phyloP scores from a whole-genome alignment of 768 basidiomycete species.

The Boletus patriciae region DNA sequence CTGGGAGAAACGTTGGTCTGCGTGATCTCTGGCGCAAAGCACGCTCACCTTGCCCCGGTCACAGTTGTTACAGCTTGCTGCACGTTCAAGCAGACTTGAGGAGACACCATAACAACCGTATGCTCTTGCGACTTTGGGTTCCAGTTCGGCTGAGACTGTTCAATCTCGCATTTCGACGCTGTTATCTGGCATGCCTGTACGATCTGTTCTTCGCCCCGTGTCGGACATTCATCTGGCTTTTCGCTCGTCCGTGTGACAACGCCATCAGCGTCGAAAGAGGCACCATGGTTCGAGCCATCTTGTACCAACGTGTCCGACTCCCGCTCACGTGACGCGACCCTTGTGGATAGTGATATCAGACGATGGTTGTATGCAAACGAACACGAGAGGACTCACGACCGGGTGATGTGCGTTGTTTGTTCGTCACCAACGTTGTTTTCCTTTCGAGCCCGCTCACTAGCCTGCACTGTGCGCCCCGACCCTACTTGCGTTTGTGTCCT shows the following conservation, averaged over 20 bases:
- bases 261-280: background rate
- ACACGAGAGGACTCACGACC: slow-evolving; percentile 1
- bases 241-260: background rate
- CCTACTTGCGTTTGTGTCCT: background rate
- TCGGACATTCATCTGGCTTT: background rate
- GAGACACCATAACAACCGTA: background rate
- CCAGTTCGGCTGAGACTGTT: background rate
- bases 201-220: background rate
- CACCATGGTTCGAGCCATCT: background rate
- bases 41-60: background rate
- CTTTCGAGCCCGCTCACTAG: background rate
- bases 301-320: background rate
- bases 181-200: background rate
- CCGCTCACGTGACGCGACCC: background rate
- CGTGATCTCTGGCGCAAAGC: background rate
- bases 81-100: background rate
- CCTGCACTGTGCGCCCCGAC: background rate
- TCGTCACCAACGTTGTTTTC: background rate
- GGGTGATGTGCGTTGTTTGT: background rate
- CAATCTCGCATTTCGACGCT: background rate
- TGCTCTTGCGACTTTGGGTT: background rate
- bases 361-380: background rate
- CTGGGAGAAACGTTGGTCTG: background rate
- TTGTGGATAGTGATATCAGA: background rate
- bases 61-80: background rate